Conservation (phyloP, 192 early-diverging fungal species). For the Gamsiella multidivaricata region DNA sequence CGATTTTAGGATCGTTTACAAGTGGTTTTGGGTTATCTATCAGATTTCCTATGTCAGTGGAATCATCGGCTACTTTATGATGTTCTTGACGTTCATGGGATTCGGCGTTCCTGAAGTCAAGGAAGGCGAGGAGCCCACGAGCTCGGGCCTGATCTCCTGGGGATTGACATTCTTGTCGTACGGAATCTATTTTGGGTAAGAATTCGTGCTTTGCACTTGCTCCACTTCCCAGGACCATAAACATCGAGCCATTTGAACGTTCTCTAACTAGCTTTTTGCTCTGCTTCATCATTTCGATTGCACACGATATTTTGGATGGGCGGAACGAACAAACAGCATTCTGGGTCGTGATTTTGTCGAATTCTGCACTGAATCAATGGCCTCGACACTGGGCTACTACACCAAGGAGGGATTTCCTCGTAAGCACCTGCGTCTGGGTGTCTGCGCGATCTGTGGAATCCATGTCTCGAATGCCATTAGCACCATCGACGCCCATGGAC, state of each 20-base stretch:
- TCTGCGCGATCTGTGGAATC: constrained; percentile 70
- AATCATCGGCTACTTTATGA: constrained; percentile 61
- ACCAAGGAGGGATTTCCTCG: constrained; percentile 69
- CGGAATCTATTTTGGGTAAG: constrained; percentile 74
- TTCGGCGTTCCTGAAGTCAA: constrained; percentile 39
- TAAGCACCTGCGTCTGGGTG: constrained; percentile 62
- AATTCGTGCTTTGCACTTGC: background rate
- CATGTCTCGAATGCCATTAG: constrained; percentile 53
- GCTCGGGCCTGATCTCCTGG: constrained; percentile 32
- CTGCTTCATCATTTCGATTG: no score
- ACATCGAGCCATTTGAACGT: background rate
- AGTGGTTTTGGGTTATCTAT: constrained; percentile 69
- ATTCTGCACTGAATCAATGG: constrained; percentile 72
- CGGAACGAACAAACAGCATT: no score
- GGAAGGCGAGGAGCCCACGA: constrained; percentile 47
- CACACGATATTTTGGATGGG: no score
- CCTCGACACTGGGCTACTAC: constrained; percentile 70
- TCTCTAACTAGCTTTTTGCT: no score
- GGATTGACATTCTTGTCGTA: constrained; percentile 65
- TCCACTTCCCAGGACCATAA: background rate
- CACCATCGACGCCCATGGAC: constrained; percentile 48
- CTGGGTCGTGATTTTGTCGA: constrained; percentile 71
- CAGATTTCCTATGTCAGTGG: constrained; percentile 69
- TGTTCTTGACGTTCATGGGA: constrained; percentile 67
- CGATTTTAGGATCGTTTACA: constrained; percentile 66